Conservation (phyloP, 495 filamentous ascomycete genomes). For the Hypoxylon lenormandii region DNA sequence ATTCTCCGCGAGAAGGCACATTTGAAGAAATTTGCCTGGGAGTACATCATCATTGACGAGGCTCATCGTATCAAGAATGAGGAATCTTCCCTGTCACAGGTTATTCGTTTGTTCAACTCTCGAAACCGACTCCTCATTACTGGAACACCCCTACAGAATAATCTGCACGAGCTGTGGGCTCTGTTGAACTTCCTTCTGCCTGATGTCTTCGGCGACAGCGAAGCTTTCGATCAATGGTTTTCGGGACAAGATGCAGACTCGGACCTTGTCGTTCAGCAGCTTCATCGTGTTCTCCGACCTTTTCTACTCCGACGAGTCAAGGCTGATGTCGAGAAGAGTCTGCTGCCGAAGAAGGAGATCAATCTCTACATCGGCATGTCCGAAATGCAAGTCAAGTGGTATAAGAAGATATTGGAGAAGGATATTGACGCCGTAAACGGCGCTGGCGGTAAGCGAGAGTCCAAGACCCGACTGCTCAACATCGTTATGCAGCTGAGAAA, state of each 20-base stretch:
- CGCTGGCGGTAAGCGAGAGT: slow-evolving; percentile 93
- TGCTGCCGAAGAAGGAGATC: slow-evolving; percentile 96
- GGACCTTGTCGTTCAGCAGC: slow-evolving; percentile 95
- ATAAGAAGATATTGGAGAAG: slow-evolving; percentile 98
- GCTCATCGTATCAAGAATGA: slow-evolving; percentile 99
- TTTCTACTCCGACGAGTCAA: slow-evolving; percentile 97
- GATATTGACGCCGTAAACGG: slow-evolving; percentile 99
- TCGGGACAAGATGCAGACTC: slow-evolving; percentile 87
- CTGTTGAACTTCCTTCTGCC: slow-evolving; percentile 95
- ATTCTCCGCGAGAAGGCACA: slow-evolving; percentile 94
- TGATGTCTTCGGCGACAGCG: slow-evolving; percentile 96
- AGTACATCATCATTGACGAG: slow-evolving; percentile 99
- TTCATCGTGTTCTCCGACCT: slow-evolving; percentile 91
- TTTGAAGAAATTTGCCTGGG: slow-evolving; percentile 98
- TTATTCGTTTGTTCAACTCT: slow-evolving; percentile 96
- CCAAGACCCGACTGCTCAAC: slow-evolving; percentile 98
- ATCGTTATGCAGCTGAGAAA: slow-evolving; percentile 99
- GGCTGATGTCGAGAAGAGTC: slow-evolving; percentile 97
- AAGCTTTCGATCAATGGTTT: slow-evolving; percentile 99
- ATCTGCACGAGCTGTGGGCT: slow-evolving; percentile 99
- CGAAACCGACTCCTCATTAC: slow-evolving; percentile 95
- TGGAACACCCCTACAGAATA: slow-evolving; percentile 97
- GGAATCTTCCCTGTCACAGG: slow-evolving; percentile 94
- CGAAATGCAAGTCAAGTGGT: slow-evolving; percentile 99
- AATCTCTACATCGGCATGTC: slow-evolving; percentile 99